These are phyloP conservation scores for Saccharum officinarum DNA, from an alignment of 176 grass and related monocot genomes.

Conservation along the genomic window DNA sequence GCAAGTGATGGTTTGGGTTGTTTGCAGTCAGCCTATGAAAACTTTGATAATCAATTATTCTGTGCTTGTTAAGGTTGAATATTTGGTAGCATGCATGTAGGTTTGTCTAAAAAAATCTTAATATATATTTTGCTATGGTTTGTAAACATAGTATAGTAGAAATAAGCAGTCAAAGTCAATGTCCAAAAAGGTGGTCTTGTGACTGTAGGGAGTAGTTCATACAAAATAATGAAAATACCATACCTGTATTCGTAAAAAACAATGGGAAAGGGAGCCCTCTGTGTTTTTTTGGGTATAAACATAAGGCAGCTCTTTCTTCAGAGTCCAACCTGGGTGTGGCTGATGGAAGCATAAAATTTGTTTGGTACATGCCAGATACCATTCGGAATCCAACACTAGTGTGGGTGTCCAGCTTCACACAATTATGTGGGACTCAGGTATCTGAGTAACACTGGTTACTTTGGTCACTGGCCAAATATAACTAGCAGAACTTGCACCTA, in stretches of 20 bases:
- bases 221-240: background rate
- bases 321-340: background rate
- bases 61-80: background rate
- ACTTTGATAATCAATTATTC: background rate
- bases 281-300: background rate
- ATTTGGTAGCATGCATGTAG: background rate
- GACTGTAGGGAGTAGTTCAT: background rate
- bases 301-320: background rate
- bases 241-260: background rate
- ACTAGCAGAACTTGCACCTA: background rate
- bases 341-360: background rate
- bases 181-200: background rate
- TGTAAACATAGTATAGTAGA: background rate
- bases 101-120: background rate
- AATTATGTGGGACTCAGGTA: background rate
- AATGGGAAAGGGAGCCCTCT: background rate
- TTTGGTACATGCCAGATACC: background rate
- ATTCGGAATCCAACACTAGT: background rate
- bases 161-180: background rate
- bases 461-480: background rate
- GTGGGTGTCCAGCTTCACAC: background rate
- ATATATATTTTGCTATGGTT: background rate
- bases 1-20: background rate
- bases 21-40: background rate
- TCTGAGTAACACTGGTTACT: background rate